Evolutionary conservation across 352 stramenopile genomes (phyloP).

Genomic region (Pythium sukuiense): DNA sequence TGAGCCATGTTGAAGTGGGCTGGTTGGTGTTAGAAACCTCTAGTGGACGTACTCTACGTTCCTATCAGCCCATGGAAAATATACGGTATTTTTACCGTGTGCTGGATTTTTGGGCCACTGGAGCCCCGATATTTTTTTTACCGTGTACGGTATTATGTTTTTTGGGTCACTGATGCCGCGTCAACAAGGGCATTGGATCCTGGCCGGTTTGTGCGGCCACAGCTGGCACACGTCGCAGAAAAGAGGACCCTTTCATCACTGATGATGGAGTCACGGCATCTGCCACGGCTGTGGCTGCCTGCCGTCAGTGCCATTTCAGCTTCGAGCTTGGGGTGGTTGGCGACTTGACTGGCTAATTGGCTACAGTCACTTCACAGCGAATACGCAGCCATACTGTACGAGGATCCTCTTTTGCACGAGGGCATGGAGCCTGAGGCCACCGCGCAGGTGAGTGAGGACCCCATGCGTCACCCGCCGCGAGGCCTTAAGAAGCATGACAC

Average conservation of each 20-base stretch:
- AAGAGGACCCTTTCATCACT: not conserved
- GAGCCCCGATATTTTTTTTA: too few species aligned
- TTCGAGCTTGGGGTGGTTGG: not conserved
- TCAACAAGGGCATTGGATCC: not conserved
- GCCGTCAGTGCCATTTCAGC: too few species aligned
- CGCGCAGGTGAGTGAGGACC: too few species aligned
- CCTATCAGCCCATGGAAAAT: too few species aligned
- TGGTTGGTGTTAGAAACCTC: too few species aligned
- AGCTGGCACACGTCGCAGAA: not conserved
- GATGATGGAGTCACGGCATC: constrained; percentile 3
- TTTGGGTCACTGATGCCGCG: not conserved
- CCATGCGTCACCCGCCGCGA: too few species aligned
- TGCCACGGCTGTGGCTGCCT: not conserved
- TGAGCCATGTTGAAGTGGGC: constrained; percentile 14
- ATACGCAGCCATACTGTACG: not conserved
- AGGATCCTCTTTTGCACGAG: too few species aligned
- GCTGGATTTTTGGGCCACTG: too few species aligned
- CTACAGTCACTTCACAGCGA: not conserved
- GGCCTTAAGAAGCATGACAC: too few species aligned
- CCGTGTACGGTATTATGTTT: not conserved
- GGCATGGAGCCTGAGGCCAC: too few species aligned
- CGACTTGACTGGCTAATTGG: not conserved
- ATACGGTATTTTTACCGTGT: too few species aligned
- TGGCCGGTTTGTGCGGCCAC: not conserved
- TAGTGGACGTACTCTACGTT: too few species aligned